phyloP scores from a whole-genome alignment of 805 yeast species.

The Candida piceae region DNA sequence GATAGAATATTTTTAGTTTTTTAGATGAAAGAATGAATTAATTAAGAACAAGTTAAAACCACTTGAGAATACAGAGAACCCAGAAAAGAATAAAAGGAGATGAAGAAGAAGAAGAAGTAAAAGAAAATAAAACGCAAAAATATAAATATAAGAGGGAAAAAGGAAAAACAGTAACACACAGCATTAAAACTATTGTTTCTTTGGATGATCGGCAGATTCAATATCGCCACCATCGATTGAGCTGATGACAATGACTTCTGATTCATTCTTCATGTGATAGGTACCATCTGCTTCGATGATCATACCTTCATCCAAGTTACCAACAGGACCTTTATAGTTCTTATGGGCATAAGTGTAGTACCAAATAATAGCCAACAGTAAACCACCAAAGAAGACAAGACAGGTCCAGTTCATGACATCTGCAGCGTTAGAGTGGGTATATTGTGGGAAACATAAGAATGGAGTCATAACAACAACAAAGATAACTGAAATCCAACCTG shows the following conservation, averaged over 20 bases:
- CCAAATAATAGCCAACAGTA: slow-evolving; percentile 45
- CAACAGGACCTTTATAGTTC: slow-evolving; percentile 57
- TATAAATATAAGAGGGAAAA: not conserved
- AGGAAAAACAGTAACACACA: not conserved
- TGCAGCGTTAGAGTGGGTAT: slow-evolving; percentile 32
- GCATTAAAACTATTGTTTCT: not conserved
- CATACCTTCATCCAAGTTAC: slow-evolving; percentile 39
- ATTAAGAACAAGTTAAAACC: no score
- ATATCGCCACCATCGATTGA: not conserved
- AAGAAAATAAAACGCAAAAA: not conserved
- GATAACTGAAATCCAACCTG: slow-evolving; percentile 41
- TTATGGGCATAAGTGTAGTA: slow-evolving; percentile 48
- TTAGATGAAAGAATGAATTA: no score
- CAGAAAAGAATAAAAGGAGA: no score
- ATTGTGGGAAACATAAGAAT: slow-evolving; percentile 51
- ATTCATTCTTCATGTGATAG: not conserved
- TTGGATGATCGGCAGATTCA: not conserved
- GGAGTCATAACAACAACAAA: slow-evolving; percentile 55
- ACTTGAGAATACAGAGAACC: no score
- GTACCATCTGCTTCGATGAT: slow-evolving; percentile 24
- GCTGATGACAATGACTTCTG: not conserved
- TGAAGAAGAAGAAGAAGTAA: no score
- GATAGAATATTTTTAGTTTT: not conserved
- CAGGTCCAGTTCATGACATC: slow-evolving; percentile 58
- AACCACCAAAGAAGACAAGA: slow-evolving; percentile 54